Percentiles rank a stretch among this genome's conserved stretches.
Conservation (phyloP, 495 filamentous ascomycete species). For the Bathelium albidoporum region DNA sequence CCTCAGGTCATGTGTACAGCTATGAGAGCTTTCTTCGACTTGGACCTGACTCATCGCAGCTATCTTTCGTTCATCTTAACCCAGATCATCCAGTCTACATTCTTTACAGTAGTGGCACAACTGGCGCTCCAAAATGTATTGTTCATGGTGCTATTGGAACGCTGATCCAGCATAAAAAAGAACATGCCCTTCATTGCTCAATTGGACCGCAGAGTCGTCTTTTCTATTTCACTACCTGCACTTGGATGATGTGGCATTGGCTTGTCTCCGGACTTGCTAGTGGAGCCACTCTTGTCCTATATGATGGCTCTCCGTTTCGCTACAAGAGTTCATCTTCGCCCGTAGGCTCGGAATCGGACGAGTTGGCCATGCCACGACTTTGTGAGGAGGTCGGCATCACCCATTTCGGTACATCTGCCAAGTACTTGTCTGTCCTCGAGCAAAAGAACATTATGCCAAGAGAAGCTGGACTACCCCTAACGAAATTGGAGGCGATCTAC, state of each 20-base stretch:
- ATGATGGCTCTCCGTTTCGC: conserved; percentile 78
- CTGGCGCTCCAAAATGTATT: conserved; percentile 85
- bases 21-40: conserved; percentile 43
- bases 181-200: conserved; percentile 74
- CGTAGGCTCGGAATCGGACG: conserved; percentile 37
- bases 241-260: conserved; percentile 99
- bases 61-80: conserved; percentile 59
- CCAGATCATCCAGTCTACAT: conserved; percentile 85
- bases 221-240: conserved; percentile 83
- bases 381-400: conserved; percentile 66
- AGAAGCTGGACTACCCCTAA: conserved; percentile 40
- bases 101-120: conserved; percentile 79
- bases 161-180: conserved; percentile 88
- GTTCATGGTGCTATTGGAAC: conserved; percentile 83
- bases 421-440: conserved; percentile 86
- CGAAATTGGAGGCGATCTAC: conserved; percentile 65
- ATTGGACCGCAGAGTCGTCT: conserved; percentile 54
- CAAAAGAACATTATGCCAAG: conserved; percentile 61
- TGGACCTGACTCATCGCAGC: conserved; percentile 31
- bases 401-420: conserved; percentile 86
- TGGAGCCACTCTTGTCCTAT: conserved; percentile 72
- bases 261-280: conserved; percentile 70
- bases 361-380: conserved; percentile 59
- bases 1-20: conserved; percentile 38
- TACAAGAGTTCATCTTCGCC: conserved; percentile 14